Conservation (phyloP, 176 grass and related monocot genomes). For the Dendrocalamus sinicus region DNA sequence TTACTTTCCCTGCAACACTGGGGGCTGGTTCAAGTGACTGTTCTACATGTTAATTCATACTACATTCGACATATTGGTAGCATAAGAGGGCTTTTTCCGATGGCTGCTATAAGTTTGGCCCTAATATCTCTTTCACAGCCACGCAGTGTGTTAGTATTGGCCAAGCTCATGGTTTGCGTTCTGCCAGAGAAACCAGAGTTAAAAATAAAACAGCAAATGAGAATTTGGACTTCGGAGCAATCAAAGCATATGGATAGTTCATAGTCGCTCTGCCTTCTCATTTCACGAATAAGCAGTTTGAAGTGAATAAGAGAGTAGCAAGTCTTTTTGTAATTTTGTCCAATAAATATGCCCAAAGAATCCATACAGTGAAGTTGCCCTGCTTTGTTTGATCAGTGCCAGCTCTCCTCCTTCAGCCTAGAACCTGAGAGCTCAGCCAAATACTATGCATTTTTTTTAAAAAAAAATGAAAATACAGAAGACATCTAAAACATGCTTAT, state of each 20-base stretch:
- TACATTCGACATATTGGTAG: not conserved
- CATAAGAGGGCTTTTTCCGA: not conserved
- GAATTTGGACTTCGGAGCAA: not conserved
- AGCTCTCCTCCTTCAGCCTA: not conserved
- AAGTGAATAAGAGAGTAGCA: not conserved
- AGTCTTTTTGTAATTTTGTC: not conserved
- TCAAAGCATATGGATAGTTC: not conserved
- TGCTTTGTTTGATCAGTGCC: not conserved
- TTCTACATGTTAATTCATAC: not conserved
- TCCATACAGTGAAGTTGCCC: not conserved
- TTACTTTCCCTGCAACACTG: constrained; percentile 6
- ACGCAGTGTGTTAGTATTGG: not conserved
- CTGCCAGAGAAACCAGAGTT: not conserved
- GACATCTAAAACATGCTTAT: not conserved
- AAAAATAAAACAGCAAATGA: not conserved
- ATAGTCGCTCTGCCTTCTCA: not conserved
- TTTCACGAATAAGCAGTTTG: not conserved
- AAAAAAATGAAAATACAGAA: not conserved
- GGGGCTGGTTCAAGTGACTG: not conserved
- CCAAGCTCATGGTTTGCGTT: constrained; percentile 8
- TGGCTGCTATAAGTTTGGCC: not conserved
- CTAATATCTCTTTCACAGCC: too few species aligned
- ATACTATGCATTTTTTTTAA: not conserved
- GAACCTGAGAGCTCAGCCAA: not conserved
- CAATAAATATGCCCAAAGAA: not conserved